A percentile compares a stretch with the other conserved stretches of the same genome.
Evolutionary conservation across 768 basidiomycete species (phyloP).

Genomic region (Podaxis pistillaris): DNA sequence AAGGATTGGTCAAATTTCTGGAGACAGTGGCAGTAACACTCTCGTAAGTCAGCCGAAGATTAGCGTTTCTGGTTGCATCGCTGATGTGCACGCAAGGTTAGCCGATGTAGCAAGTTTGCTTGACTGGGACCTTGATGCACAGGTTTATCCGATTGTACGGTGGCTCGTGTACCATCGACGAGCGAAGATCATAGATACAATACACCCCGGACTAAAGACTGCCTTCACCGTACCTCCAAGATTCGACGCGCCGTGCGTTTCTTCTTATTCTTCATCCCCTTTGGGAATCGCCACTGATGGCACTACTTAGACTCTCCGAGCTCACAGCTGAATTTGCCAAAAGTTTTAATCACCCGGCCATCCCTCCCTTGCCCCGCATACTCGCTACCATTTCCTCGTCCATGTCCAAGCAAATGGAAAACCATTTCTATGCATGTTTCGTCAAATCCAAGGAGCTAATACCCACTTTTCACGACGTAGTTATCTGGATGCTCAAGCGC

Average conservation of each 20-base stretch:
- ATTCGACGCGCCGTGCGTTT: constrained; percentile 58
- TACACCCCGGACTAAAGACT: constrained; percentile 78
- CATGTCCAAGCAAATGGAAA: constrained; percentile 58
- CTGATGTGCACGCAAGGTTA: constrained; percentile 41
- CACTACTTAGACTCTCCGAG: constrained; percentile 41
- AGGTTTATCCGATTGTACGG: constrained; percentile 87
- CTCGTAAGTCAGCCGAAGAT: constrained; percentile 52
- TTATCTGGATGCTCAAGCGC: constrained; percentile 88
- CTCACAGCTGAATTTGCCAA: constrained; percentile 60
- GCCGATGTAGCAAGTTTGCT: constrained; percentile 77
- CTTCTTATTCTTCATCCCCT: constrained; percentile 13
- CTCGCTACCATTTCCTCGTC: constrained; percentile 75
- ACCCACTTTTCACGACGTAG: constrained; percentile 73
- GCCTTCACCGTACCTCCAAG: constrained; percentile 74
- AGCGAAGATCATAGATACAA: constrained; percentile 85
- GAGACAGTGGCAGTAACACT: constrained; percentile 71
- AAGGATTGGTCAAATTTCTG: constrained; percentile 73
- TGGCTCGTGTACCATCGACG: constrained; percentile 90
- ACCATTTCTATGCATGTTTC: constrained; percentile 80
- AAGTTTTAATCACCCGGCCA: constrained; percentile 53
- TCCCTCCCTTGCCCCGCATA: constrained; percentile 73
- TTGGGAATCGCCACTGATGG: background rate
- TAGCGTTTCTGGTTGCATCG: background rate
- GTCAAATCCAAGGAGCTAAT: constrained; percentile 67
- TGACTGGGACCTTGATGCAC: constrained; percentile 80